phyloP scores from a whole-genome alignment of 2,329 filamentous ascomycete genomes.

The Cylindrodendrum hubeiense region DNA sequence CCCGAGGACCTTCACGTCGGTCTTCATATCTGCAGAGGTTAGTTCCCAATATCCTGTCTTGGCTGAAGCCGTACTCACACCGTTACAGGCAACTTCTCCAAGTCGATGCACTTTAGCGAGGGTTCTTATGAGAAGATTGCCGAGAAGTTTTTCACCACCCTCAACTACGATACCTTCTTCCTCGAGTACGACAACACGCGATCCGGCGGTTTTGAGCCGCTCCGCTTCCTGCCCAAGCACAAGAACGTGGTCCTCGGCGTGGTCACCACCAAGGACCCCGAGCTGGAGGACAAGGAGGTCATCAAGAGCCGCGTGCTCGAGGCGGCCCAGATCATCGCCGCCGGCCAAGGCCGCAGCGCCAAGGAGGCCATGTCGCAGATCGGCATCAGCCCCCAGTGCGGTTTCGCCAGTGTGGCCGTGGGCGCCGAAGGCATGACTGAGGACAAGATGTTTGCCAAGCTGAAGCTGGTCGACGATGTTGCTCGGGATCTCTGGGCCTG shows the following conservation, averaged over 20 bases:
- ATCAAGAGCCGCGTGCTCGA: constrained; percentile 66
- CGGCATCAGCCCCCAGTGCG: constrained; percentile 77
- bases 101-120: constrained; percentile 73
- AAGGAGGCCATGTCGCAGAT: constrained; percentile 74
- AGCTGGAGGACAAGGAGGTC: constrained; percentile 66
- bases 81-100: constrained; percentile 68
- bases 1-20: constrained; percentile 78
- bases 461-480: constrained; percentile 75
- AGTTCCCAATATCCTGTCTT: background rate
- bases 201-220: constrained; percentile 72
- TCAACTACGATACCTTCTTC: constrained; percentile 73
- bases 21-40: constrained; percentile 69
- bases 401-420: constrained; percentile 76
- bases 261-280: constrained; percentile 70
- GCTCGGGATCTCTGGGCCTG: constrained; percentile 73
- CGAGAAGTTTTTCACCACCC: constrained; percentile 68
- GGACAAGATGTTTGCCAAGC: constrained; percentile 78
- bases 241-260: constrained; percentile 74
- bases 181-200: constrained; percentile 71
- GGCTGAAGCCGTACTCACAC: constrained; percentile 49
- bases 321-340: constrained; percentile 74
- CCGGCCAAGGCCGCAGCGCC: constrained; percentile 71
- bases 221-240: constrained; percentile 67
- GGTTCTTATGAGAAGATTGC: constrained; percentile 74
- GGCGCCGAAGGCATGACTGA: constrained; percentile 73